Percentiles rank a stretch among this genome's conserved stretches.
Evolutionary conservation across 768 basidiomycete genomes (phyloP).

Genomic region (Termitomyces sp.): DNA sequence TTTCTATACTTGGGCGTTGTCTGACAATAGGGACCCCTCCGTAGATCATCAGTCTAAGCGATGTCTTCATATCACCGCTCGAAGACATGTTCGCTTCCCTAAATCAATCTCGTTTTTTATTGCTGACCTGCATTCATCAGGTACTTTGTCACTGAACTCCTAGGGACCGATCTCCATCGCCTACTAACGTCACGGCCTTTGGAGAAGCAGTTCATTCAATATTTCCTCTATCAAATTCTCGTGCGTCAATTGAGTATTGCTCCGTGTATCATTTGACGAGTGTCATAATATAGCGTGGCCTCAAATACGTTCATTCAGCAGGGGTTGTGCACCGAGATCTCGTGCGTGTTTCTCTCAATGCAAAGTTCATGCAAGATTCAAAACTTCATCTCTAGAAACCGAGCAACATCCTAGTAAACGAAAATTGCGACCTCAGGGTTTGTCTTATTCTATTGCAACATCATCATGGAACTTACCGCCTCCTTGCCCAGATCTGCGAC

Average conservation of each 20-base stretch:
- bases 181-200: slow-evolving; percentile 93
- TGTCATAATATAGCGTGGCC: slow-evolving; percentile 63
- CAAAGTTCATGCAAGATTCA: neutral
- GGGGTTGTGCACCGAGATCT: slow-evolving; percentile 98
- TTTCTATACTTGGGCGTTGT: neutral
- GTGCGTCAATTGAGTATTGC: slow-evolving; percentile 39
- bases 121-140: slow-evolving; percentile 35
- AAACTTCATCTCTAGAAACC: slow-evolving; percentile 71
- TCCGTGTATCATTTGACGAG: slow-evolving; percentile 4
- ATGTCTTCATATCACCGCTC: slow-evolving; percentile 99
- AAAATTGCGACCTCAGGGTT: slow-evolving; percentile 98
- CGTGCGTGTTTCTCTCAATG: slow-evolving; percentile 37
- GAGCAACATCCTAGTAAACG: slow-evolving; percentile 98
- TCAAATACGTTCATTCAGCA: slow-evolving; percentile 99
- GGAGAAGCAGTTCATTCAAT: slow-evolving; percentile 99
- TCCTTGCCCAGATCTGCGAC: slow-evolving; percentile 78
- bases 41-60: slow-evolving; percentile 98
- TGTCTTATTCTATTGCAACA: slow-evolving; percentile 10
- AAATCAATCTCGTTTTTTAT: neutral
- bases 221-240: slow-evolving; percentile 98
- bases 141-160: slow-evolving; percentile 98
- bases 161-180: slow-evolving; percentile 97
- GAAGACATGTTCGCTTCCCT: slow-evolving; percentile 79
- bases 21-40: neutral
- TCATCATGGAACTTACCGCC: neutral